phyloP scores from a whole-genome alignment of 371 early-diverging fungal species.

The Syncephalastrum contaminatum region DNA sequence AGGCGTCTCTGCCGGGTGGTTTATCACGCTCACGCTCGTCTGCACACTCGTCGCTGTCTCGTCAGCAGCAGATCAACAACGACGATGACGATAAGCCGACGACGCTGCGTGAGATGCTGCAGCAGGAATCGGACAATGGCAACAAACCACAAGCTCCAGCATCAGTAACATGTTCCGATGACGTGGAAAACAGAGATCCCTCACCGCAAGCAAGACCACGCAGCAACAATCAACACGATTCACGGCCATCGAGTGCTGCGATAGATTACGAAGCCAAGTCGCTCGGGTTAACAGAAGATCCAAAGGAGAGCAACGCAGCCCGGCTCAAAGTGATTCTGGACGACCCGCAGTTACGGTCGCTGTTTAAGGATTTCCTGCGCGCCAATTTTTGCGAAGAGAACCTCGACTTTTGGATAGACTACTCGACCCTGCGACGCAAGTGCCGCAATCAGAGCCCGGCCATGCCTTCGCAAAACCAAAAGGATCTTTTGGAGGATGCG shows the following conservation, averaged over 20 bases:
- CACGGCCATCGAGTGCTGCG: slow-evolving; percentile 5
- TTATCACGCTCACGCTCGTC: too few relatives aligned
- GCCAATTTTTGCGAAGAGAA: slow-evolving; percentile 75
- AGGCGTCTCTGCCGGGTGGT: too few relatives aligned
- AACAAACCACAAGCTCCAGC: too few relatives aligned
- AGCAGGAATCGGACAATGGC: slow-evolving; percentile 19
- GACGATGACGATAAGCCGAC: slow-evolving; percentile 18
- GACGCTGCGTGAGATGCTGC: slow-evolving; percentile 21
- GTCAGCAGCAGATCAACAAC: too few relatives aligned
- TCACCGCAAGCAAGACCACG: too few relatives aligned
- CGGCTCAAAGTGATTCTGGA: slow-evolving; percentile 60
- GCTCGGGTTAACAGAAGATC: neutral
- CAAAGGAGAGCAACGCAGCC: slow-evolving; percentile 11
- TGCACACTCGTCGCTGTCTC: too few relatives aligned
- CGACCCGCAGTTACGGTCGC: slow-evolving; percentile 52
- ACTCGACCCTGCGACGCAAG: slow-evolving; percentile 38
- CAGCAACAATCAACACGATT: neutral
- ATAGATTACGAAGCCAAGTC: slow-evolving; percentile 5
- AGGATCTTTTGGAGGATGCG: slow-evolving; percentile 57
- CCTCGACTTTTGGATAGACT: slow-evolving; percentile 67
- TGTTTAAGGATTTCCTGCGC: slow-evolving; percentile 66
- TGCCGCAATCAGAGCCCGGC: slow-evolving; percentile 42
- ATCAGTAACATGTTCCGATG: too few relatives aligned
- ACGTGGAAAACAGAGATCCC: neutral
- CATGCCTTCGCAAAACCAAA: slow-evolving; percentile 25